Base-by-base conservation (phyloP, 78 protist genomes). In the Anaeramoeba flamelloides region DNA sequence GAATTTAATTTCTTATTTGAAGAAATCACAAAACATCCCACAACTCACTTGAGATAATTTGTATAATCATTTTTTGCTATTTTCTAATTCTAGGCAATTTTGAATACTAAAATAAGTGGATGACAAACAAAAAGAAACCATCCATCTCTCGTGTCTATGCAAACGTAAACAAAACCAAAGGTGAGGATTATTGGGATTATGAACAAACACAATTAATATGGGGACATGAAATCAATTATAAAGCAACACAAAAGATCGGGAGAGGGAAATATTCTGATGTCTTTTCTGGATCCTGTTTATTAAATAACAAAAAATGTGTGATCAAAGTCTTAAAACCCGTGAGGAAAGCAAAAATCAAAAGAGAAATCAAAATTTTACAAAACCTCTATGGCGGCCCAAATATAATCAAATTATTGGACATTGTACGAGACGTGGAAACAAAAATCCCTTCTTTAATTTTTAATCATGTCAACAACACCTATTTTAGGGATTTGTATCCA, bases 241-340 rank as follows among this genome's bases (percentile, higher is more conserved):
- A 96, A 82, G 89, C 95, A 31, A 82, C 90, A 1, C 85, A 91
- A 32, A 96, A 96, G 78, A 79, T 98, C 33, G 99, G 99, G 36
- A 90, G 99, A 22, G 99, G 99, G 40, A 98, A 98, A 89, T 98
- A 96, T 88, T 82, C 91, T 39, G 99, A 98, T 76, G 99, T 98
- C 30, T 98, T 98, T 75, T 94, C 92, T 77, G 99, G 99, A 22
- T 38, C 87, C 30, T 87, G 91, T 75, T 36, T 81, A 2, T 26
- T 31, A 75, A 86, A 38, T 34, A 81, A 87, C 40, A 79, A 77
- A 36, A 78, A 74, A 38, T 84, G 85, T 36, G 85, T 85, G n/a
- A 82, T 90, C 38, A 90, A 90, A 79, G 86, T 90, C 33, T 81
- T 90, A 41, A 87, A 85, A 79, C 92, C 90, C 1, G 86, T n/a